Conservation (phyloP, 495 filamentous ascomycete species). For the Collariella sp. region DNA sequence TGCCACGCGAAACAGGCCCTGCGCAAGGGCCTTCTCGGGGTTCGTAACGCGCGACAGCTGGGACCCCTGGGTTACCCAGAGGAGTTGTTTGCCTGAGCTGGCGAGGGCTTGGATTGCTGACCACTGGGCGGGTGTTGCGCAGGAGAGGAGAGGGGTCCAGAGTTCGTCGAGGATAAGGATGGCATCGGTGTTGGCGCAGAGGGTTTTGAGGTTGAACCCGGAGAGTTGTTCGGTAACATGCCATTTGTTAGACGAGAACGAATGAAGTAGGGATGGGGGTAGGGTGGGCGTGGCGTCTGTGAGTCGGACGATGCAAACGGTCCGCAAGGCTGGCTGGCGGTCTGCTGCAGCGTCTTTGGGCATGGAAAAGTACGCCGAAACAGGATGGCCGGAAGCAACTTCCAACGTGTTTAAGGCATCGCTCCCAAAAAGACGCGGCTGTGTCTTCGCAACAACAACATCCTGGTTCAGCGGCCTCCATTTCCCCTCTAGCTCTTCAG, state of each 20-base stretch:
- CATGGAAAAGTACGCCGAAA: too few relatives aligned
- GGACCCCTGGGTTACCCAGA: constrained; percentile 32
- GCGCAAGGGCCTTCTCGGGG: constrained; percentile 23
- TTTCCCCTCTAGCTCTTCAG: too few relatives aligned
- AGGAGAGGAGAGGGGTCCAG: constrained; percentile 9
- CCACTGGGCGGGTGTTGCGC: constrained; percentile 16
- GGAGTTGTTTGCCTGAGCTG: constrained; percentile 3
- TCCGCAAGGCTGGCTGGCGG: too few relatives aligned
- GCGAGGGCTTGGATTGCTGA: constrained; percentile 17
- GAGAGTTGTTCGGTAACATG: too few relatives aligned
- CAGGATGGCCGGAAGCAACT: too few relatives aligned
- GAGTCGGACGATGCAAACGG: background rate
- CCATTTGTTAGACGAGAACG: background rate
- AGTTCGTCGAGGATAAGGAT: constrained; percentile 24
- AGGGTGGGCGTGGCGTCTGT: background rate
- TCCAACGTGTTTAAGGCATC: too few relatives aligned
- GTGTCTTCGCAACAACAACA: too few relatives aligned
- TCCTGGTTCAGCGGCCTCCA: too few relatives aligned
- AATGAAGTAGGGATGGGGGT: background rate
- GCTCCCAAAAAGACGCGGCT: too few relatives aligned
- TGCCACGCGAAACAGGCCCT: constrained; percentile 25
- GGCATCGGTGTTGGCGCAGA: background rate
- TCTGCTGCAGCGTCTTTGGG: too few relatives aligned
- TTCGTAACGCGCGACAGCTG: constrained; percentile 22
- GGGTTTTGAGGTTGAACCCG: background rate